Conservation (phyloP, 192 early-diverging fungal genomes). For the Backusella luteola region DNA sequence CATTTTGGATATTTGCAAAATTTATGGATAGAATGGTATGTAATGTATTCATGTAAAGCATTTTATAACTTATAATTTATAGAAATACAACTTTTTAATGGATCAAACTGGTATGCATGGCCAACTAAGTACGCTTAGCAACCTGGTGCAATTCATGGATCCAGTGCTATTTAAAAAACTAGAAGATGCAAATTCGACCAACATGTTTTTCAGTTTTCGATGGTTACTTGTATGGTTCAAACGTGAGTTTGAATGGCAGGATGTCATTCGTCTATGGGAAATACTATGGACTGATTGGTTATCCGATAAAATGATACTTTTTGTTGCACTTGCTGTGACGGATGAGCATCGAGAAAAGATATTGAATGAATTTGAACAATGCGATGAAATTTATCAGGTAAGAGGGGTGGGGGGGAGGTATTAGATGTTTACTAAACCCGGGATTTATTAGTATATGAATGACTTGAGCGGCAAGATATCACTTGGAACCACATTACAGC, state of each 20-base stretch:
- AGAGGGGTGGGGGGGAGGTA: not conserved
- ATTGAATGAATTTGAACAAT: conserved; percentile 68
- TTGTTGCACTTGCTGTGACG: conserved; percentile 89
- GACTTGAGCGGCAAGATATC: conserved; percentile 78
- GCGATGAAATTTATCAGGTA: conserved; percentile 89
- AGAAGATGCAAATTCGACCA: conserved; percentile 65
- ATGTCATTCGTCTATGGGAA: conserved; percentile 87
- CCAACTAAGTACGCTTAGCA: conserved; percentile 76
- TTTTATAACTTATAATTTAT: not conserved
- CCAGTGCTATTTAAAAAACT: conserved; percentile 78
- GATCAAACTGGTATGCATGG: conserved; percentile 93
- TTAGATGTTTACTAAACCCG: not conserved
- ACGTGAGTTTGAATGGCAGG: conserved; percentile 89
- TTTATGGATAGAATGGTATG: conserved; percentile 86
- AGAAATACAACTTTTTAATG: conserved; percentile 82
- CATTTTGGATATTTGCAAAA: conserved; percentile 89
- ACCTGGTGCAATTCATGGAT: conserved; percentile 84
- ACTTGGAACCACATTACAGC: conserved; percentile 64
- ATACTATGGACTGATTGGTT: conserved; percentile 66
- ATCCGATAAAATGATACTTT: conserved; percentile 79
- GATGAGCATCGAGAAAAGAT: conserved; percentile 78
- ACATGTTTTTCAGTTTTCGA: conserved; percentile 96
- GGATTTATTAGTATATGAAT: conserved; percentile 65
- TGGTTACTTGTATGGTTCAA: conserved; percentile 98
- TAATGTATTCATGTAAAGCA: not conserved